Evolutionary conservation across 371 early-diverging fungal species (phyloP), one percentile per base, ranked within the genome.

Genomic region (Mortierella sp.): DNA sequence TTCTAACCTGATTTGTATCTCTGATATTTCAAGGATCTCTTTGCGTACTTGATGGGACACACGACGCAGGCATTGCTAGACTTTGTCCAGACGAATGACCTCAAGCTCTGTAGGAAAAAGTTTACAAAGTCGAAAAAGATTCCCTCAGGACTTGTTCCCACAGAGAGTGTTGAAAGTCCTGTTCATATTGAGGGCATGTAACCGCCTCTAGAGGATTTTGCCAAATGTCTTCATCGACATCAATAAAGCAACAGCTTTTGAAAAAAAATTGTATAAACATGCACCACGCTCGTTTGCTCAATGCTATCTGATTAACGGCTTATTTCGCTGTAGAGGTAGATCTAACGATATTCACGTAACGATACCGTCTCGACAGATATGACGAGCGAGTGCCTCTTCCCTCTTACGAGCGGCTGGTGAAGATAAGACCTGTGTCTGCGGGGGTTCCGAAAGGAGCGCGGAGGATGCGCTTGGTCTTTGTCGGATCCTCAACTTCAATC

Each of bases 101-200:
- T 86, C 34, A 81, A 81, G 56, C 51, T 54, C 11, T 80, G 81
- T 41, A 82, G 82, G 49, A 82, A 85, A 54, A 86, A 84, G 53
- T 86, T 70, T 54, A 72, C 79, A 49, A 71, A 66, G 41, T 62
- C 79, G 14, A 86, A 72, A 55, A 82, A 83, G 46, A 66, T 84
- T 11, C 83, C 87, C 4, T 70, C 76, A 31, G 64, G 76, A 14
- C 55, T 86, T 41, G 60, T 52, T 1, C 68, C 79, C 9, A 72
- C 65, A 32, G 65, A 68, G 14, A 59, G 62, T 8, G 39, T 80
- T 53, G 41, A 52, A 4, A 60, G 62, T 57, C 82, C 82, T 49
- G 56, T 70, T 11, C 32, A 34, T 0, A 54, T 67, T 17, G 78
- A 80, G 24, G 64, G 64, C 21, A 62, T 70, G 63, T 79, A 27